phyloP scores from a whole-genome alignment of 75 land plant genomes.

The Pinus tabuliformis region DNA sequence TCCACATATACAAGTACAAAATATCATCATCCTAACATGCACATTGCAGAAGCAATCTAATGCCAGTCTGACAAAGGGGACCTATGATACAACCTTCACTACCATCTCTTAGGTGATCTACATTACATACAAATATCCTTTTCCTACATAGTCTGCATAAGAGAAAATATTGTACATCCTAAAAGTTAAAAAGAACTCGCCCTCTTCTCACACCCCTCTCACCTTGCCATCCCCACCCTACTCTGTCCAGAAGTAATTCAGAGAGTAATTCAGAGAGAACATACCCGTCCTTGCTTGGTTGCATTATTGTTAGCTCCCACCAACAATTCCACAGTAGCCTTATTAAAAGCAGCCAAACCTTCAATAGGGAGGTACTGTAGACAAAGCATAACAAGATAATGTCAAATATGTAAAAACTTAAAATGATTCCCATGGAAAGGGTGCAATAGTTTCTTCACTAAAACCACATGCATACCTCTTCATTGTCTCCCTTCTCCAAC shows the following conservation, averaged over 20 bases:
- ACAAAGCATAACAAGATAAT: background rate
- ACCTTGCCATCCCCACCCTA: no score
- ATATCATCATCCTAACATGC: no score
- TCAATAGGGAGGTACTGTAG: constrained; percentile 98
- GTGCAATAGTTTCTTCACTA: no score
- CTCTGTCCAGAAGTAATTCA: background rate
- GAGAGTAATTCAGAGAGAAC: background rate
- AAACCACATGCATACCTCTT: constrained; percentile 62
- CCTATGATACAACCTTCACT: no score
- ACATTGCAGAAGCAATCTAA: no score
- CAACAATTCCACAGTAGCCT: constrained; percentile 90
- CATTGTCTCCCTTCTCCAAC: constrained; percentile 92
- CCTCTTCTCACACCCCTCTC: no score
- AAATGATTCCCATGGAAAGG: background rate
- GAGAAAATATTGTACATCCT: background rate
- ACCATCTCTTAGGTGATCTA: no score
- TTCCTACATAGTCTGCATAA: background rate
- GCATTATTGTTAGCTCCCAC: constrained; percentile 85
- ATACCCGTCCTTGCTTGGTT: constrained; percentile 44
- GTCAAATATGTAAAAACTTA: background rate
- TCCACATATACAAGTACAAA: background rate
- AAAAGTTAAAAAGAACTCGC: background rate
- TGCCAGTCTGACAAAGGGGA: background rate
- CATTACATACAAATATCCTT: no score
- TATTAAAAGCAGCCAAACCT: constrained; percentile 97